Evolutionary conservation across 768 basidiomycete species (phyloP), one percentile per base, ranked within the genome.

Genomic region (Sutorius australiensis): DNA sequence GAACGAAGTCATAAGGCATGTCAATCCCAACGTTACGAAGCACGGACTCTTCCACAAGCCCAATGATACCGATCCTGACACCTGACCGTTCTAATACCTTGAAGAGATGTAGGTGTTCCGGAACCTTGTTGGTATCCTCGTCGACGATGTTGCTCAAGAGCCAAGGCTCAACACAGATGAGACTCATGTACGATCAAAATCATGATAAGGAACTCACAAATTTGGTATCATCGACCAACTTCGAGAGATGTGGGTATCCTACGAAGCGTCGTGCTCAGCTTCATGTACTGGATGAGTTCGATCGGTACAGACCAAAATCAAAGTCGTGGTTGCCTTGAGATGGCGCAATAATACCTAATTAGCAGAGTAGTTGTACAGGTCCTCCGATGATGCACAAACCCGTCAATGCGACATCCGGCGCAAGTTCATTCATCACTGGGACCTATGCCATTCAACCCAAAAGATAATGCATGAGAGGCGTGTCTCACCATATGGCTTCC

Each of bases 71-170:
- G 42, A 95, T 76, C 41, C 80, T 80, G 3, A 89, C 51, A 1
- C 88, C 90, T 10, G 77, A 77, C 24, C 85, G 75, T 60, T 94
- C 88, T 10, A 92, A 64, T 6, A 93, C 74, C 34, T 77, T 67
- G 64, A 79, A 92, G 55, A 84, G 80, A 27, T 78, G 70, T 4
- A 95, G 65, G 43, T 73, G 70, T 42, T 80, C 75, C 0, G 93
- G 93, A 38, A 83, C 77, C 14, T 69, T 65, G 7, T 77, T 80
- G 2, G 89, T 93, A 7, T 72, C 72, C 13, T 72, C 76, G 62
- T 93, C 87, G 47, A 89, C 70, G 62, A 95, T 88, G 63, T 97
- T 97, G 64, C 90, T 92, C 52, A 95, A 66, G 31, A 95, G 70
- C 93, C 93, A 95, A 17, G 93, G 92, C 89, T 91, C 61, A 48